These are phyloP conservation scores for Sinapis alba DNA, from an alignment of 441 rosid genomes.

Conservation along the genomic window DNA sequence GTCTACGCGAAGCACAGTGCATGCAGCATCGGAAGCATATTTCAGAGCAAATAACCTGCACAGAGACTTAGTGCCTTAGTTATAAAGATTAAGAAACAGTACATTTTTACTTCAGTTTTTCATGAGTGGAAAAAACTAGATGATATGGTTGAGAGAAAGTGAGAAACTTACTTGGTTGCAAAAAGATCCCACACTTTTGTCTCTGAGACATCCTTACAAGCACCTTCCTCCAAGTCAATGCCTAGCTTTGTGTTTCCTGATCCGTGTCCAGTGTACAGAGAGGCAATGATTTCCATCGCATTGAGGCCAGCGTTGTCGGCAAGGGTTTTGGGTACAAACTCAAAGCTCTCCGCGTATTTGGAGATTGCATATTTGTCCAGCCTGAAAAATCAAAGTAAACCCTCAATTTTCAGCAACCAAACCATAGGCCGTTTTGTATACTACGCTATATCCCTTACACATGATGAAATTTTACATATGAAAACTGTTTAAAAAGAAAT, in stretches of 20 bases:
- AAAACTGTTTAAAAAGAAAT: too few relatives aligned
- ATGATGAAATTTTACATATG: not conserved
- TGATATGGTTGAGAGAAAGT: not conserved
- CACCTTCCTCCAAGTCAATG: conserved; percentile 87
- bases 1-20: conserved; percentile 98
- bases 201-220: conserved; percentile 73
- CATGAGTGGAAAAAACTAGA: not conserved
- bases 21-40: conserved; percentile 96
- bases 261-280: conserved; percentile 92
- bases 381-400: conserved; percentile 40
- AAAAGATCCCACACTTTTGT: conserved; percentile 87
- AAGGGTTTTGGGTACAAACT: conserved; percentile 92
- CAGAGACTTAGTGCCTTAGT: conserved; percentile 12
- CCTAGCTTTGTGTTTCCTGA: conserved; percentile 89
- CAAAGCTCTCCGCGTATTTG: conserved; percentile 97
- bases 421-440: not conserved
- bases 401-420: not conserved
- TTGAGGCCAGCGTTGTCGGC: conserved; percentile 99
- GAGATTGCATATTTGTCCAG: conserved; percentile 98
- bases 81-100: not conserved
- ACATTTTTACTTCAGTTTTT: not conserved
- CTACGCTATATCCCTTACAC: not conserved
- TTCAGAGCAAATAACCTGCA: conserved; percentile 89
- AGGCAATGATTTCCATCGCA: conserved; percentile 95
- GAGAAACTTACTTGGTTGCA: conserved; percentile 72